Base-by-base conservation (phyloP, 352 stramenopile genomes). In the Globisporangium sylvaticum region DNA sequence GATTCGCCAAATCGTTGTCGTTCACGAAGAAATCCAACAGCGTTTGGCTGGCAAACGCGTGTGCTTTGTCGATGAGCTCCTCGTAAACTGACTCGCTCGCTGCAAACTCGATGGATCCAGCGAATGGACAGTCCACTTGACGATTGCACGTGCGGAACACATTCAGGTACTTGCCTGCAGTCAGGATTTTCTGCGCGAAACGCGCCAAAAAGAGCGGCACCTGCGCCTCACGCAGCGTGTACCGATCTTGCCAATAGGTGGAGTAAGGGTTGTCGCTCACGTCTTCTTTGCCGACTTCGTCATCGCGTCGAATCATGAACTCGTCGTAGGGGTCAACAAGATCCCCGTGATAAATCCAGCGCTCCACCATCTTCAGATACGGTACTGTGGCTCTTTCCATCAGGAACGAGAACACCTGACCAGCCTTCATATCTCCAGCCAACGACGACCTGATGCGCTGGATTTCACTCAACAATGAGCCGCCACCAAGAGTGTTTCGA, bases 121-220 rank as follows among this genome's bases (percentile, higher is more conserved):
- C 85, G 70, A 95, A 94, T 24, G 88, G 88, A 31, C 87, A 95
- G 25, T 92, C 84, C 0, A 93, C 79, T 69, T 83, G 82, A 29
- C 85, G 81, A 56, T 79, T 85, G 69, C 89, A 97, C 7, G 83
- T 94, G 8, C 84, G 78, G 50, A 95, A 92, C 9, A 98, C 90
- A 65, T 97, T 97, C 10, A 98, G 71, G 53, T 97, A 98, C 58
- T 98, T 98, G 46, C 92, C 92, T 0, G 92, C 90, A 7, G 88
- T 96, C 42, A 97, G 73, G 20, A 98, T 88, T 69, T 98, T 94
- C 4, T 81, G 77, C 1, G 84, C 79, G 25, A 92, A 76, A 5
- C 89, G 83, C 15, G 73, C 76, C 25, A 97, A 76, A 48, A 96
- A 96, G 32, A 87, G 80, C n/a, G 89, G 88, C 0, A 96, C 84